Evolutionary conservation across 2,329 filamentous ascomycete genomes (phyloP), one percentile per base, ranked within the genome.

Genomic region (Geosmithia putterillii): DNA sequence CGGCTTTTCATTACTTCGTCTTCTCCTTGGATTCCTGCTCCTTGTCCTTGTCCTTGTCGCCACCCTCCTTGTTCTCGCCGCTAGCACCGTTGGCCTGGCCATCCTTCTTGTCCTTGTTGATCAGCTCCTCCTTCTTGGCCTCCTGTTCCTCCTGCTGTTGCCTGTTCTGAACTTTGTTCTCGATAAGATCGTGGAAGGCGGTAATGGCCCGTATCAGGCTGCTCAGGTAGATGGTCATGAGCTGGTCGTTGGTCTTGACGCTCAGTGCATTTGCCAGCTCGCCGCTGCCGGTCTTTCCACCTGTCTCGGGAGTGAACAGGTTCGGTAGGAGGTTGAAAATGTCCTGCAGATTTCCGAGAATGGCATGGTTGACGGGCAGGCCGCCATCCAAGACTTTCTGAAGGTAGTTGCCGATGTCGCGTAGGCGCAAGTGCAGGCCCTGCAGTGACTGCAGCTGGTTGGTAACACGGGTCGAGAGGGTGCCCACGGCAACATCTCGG

Each of bases 151-250:
- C 92, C 57, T 94, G 85, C 62, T 94, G 86, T 66, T 96, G 89
- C 62, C 90, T 79, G 68, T 98, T 98, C 70, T 96, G 90, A 53
- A 96, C 95, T 76, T 98, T 98, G 73, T 98, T 98, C 71, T 98
- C 92, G 52, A 98, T 98, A 52, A 98, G 69, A 61, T 98, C 92
- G 63, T 98, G 92, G 81, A 96, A 98, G 7, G 92, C 92, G 12
- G 92, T 96, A 58, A 98, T 98, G 45, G 92, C 92, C 48, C 92
- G 79, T 65, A 98, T 96, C 70, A 96, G 70, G 69, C 86, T 94
- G 67, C 86, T 94, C 44, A 98, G 74, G 65, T 98, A 98, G 62
- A 98, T 96, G 42, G 89, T 81, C 86, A 98, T 95, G 51, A 98
- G 77, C 69, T 98, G 92, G 63, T 98, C 92, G 59, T 98, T 98